Evolutionary conservation across 345 rosid genomes (phyloP).

Genomic region (Kandelia obovata): DNA sequence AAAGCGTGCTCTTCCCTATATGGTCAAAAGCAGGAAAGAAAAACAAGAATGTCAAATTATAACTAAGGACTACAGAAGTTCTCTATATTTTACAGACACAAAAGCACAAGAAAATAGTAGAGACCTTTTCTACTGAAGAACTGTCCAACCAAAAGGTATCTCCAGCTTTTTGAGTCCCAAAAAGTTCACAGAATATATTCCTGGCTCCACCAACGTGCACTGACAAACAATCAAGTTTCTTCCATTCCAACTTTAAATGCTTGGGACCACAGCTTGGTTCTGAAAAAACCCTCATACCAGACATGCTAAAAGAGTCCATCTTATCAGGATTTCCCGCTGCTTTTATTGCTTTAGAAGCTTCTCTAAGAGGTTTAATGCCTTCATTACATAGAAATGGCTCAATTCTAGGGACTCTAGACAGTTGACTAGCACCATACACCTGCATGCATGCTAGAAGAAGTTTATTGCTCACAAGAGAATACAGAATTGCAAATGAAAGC

Average conservation of each 20-base stretch:
- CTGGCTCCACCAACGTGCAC: constrained; percentile 69
- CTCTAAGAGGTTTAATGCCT: constrained; percentile 25
- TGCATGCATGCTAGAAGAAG: constrained; percentile 69
- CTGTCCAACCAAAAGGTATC: constrained; percentile 97
- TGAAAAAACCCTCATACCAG: constrained; percentile 34
- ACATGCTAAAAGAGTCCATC: constrained; percentile 28
- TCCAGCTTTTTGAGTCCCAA: constrained; percentile 46
- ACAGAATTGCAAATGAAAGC: constrained; percentile 6
- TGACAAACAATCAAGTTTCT: constrained; percentile 57
- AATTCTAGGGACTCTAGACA: constrained; percentile 40
- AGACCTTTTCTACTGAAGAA: constrained; percentile 88
- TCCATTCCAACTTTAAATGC: constrained; percentile 70
- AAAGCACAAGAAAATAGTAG: not conserved
- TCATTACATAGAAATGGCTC: constrained; percentile 25
- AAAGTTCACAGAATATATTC: constrained; percentile 64
- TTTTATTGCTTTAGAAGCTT: constrained; percentile 27
- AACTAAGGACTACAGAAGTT: not conserved
- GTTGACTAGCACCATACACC: constrained; percentile 48
- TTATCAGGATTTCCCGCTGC: constrained; percentile 23
- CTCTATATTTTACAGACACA: not conserved
- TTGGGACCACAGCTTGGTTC: constrained; percentile 26
- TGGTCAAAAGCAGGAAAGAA: constrained; percentile 14
- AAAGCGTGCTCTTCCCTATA: constrained; percentile 82
- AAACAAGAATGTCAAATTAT: constrained; percentile 2
- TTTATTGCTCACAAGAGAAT: constrained; percentile 56